Evolutionary conservation across 2,329 filamentous ascomycete genomes (phyloP).

Genomic region (Tothia fuscella): DNA sequence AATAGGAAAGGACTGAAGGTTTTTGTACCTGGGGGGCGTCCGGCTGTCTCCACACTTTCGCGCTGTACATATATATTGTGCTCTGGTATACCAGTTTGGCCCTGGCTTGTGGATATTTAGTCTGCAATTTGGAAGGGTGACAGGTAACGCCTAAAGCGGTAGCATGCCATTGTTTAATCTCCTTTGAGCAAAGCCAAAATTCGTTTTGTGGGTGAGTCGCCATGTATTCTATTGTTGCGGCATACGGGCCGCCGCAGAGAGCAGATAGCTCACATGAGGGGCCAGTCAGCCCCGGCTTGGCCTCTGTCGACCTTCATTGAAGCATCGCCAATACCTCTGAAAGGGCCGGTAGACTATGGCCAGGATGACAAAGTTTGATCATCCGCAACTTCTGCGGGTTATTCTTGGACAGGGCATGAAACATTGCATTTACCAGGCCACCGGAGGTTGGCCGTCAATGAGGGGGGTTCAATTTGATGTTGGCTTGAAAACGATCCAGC

Average conservation of each 20-base stretch:
- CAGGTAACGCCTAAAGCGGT: constrained; percentile 2
- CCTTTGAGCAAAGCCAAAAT: constrained; percentile 2
- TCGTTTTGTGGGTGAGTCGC: no score
- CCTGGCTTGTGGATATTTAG: constrained; percentile 2
- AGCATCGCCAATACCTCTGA: constrained; percentile 9
- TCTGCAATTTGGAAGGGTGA: neutral
- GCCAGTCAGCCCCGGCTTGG: constrained; percentile 6
- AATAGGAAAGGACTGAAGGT: neutral
- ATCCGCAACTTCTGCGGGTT: constrained; percentile 8
- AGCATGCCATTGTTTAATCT: neutral
- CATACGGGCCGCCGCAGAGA: constrained; percentile 5
- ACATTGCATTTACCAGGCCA: constrained; percentile 11
- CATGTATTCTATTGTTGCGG: constrained; percentile 2
- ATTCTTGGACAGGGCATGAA: constrained; percentile 10
- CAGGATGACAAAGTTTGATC: constrained; percentile 10
- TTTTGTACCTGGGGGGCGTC: neutral
- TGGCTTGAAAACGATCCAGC: neutral
- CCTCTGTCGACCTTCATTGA: neutral
- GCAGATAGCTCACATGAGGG: constrained; percentile 7
- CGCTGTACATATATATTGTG: neutral
- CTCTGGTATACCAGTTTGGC: neutral
- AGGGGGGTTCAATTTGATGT: neutral
- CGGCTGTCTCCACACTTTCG: no score
- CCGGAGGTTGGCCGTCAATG: constrained; percentile 2
- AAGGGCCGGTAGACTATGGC: constrained; percentile 3